These are phyloP conservation scores for Lactarius psammicola DNA, from an alignment of 768 basidiomycete genomes.

Conservation along the genomic window DNA sequence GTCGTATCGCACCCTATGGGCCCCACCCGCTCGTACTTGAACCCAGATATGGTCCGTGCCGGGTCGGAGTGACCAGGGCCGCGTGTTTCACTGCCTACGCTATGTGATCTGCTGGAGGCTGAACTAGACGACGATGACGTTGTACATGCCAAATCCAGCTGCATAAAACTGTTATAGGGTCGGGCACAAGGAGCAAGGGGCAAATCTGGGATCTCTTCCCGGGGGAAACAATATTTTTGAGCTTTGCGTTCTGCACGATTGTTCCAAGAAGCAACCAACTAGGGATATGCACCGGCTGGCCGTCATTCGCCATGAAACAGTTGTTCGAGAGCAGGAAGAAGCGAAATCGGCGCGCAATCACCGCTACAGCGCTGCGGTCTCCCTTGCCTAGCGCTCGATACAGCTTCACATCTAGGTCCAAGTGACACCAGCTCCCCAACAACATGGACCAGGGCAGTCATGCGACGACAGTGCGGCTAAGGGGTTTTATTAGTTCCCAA, in stretches of 20 bases:
- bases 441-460: background rate
- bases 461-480: background rate
- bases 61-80: background rate
- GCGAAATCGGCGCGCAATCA: conserved; percentile 1
- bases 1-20: background rate
- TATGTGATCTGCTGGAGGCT: background rate
- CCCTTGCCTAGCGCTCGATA: conserved; percentile 5
- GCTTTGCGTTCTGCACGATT: background rate
- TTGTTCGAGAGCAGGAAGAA: background rate
- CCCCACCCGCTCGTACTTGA: background rate
- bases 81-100: too few relatives aligned
- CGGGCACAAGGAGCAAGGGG: background rate
- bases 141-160: background rate
- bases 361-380: background rate
- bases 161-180: background rate
- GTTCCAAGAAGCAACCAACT: background rate
- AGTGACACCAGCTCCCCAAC: background rate
- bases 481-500: conserved; percentile 13
- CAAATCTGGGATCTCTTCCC: background rate
- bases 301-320: background rate
- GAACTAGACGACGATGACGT: background rate
- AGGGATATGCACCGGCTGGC: too few relatives aligned
- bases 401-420: conserved; percentile 1
- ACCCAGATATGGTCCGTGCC: background rate
- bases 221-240: background rate